Evolutionary conservation across 176 grass and related monocot species (phyloP).

Genomic region (Zizania latifolia): DNA sequence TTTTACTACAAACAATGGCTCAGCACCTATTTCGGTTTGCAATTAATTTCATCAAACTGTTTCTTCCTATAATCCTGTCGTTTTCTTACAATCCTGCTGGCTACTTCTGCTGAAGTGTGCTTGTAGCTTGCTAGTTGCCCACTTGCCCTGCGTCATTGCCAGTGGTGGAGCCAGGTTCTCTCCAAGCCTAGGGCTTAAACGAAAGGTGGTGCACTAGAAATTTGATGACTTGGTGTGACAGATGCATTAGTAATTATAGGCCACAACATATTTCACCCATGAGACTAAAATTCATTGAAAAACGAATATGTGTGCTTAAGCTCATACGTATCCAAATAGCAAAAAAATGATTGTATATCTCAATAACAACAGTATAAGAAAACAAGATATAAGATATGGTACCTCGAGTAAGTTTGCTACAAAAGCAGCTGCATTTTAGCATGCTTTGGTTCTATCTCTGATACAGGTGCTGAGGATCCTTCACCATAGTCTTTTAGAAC

Average conservation of each 20-base stretch:
- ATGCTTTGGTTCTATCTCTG: conserved; percentile 50
- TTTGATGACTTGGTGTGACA: background rate
- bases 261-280: background rate
- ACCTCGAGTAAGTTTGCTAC: conserved; percentile 64
- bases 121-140: too few species aligned
- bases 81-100: too few species aligned
- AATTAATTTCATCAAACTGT: too few species aligned
- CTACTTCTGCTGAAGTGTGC: too few species aligned
- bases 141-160: too few species aligned
- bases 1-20: too few species aligned
- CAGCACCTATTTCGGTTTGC: too few species aligned
- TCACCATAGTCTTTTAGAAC: conserved; percentile 35
- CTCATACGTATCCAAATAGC: background rate
- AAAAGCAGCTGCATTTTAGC: conserved; percentile 52
- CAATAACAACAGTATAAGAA: background rate
- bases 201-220: background rate
- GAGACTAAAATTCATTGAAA: background rate
- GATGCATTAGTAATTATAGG: background rate
- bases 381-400: background rate
- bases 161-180: too few species aligned
- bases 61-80: too few species aligned
- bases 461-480: conserved; percentile 32
- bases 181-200: too few species aligned
- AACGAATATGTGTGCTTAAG: background rate
- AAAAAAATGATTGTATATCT: background rate